Evolutionary conservation across 805 yeast species (phyloP), one percentile per base, ranked within the genome.

Genomic region (Candida ulmi): DNA sequence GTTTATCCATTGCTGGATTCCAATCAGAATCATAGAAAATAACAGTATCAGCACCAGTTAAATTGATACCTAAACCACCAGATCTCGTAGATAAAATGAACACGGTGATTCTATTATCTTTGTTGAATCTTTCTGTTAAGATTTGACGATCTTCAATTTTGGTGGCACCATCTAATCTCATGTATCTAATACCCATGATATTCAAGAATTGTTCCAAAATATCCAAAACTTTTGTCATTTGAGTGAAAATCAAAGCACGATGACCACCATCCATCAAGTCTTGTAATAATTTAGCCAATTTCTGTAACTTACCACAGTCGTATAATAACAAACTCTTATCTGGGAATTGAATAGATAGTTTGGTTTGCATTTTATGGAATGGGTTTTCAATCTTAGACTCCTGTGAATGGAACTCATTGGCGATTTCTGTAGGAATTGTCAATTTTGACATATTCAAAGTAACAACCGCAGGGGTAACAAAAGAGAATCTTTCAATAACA

Each of bases 1-100:
- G 99, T 57, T 88, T 88, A 61, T 93, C 99, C 97, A 93, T 93
- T 1, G 98, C 95, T 2, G 99, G 99, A 58, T 93, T 93, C 99
- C 99, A 91, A 63, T 91, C 99, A 3, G 96, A 88, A 62, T 93
- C 99, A 60, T 95, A 93, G 64, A 93, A 95, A 8, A 93, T 88
- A 33, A 93, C 99, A 0, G 99, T 93, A 56, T 93, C 99, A 0
- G 99, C 99, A 57, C 98, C 99, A 0, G 99, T 93, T 48, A 93
- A 66, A 56, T 93, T 93, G 60, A 93, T 93, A 58, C 99, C 99
- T 50, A 95, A 71, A 28, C 99, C 99, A 61, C 99, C 99, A 3
- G 99, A 93, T 63, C 99, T 78, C 3, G 97, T 88, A 4, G 96
- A 88, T 39, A 93, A 62, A 36, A 93, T 93, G 54, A 93, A 93